Conservation (phyloP, 306 rosid genomes). For the Quercus variabilis region DNA sequence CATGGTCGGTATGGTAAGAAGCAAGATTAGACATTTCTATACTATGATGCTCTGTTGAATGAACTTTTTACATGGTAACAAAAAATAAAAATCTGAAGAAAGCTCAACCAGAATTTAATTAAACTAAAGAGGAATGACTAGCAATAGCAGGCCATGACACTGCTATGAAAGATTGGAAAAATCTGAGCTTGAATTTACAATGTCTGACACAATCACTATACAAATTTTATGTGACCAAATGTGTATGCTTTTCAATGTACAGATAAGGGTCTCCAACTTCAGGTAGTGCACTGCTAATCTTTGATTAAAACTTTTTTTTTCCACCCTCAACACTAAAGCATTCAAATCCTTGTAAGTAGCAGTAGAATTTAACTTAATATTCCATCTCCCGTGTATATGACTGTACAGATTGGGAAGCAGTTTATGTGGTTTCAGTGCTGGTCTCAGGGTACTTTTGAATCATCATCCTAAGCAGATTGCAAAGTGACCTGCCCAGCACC, state of each 20-base stretch:
- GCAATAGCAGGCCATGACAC: neutral
- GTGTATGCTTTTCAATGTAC: slow-evolving; percentile 12
- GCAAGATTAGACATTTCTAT: neutral
- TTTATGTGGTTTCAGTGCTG: neutral
- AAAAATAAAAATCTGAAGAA: neutral
- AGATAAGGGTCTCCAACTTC: slow-evolving; percentile 15
- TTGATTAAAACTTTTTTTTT: neutral
- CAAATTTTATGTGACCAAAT: slow-evolving; percentile 20
- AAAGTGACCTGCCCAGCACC: slow-evolving; percentile 58
- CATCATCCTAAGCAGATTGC: slow-evolving; percentile 67
- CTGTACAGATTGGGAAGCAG: slow-evolving; percentile 29
- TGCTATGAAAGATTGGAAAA: neutral
- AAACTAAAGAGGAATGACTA: neutral
- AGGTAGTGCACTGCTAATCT: slow-evolving; percentile 7
- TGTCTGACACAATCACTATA: slow-evolving; percentile 39
- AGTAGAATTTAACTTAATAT: slow-evolving; percentile 7
- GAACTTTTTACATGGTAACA: neutral
- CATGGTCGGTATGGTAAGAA: neutral
- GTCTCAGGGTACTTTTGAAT: neutral
- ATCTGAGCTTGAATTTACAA: slow-evolving; percentile 34
- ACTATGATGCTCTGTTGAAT: neutral
- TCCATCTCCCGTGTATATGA: slow-evolving; percentile 17
- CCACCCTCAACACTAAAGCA: neutral
- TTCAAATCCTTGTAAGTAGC: slow-evolving; percentile 15
- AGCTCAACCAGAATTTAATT: neutral